These are phyloP conservation scores for Botryotinia narcissicola DNA, from an alignment of 2,329 filamentous ascomycete genomes.

Conservation along the genomic window DNA sequence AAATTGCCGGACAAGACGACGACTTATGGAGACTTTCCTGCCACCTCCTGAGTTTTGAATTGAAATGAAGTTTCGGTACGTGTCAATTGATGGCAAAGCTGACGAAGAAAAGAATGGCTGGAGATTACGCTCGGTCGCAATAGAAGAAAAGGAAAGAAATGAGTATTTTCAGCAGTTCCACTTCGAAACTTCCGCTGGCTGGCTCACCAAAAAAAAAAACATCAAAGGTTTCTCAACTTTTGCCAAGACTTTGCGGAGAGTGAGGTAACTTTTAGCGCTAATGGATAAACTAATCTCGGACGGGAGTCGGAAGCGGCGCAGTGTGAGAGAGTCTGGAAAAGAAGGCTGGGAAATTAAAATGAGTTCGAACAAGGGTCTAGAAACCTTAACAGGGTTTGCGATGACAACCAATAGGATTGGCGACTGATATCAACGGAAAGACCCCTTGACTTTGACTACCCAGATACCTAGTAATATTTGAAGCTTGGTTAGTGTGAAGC, in stretches of 20 bases:
- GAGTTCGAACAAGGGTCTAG: neutral
- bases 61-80: neutral
- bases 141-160: neutral
- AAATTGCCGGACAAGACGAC: neutral
- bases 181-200: neutral
- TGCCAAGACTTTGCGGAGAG: constrained; percentile 6
- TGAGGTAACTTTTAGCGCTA: neutral
- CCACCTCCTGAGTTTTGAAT: neutral
- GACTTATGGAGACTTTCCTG: neutral
- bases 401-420: neutral
- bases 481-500: constrained; percentile 3
- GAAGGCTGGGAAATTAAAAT: neutral
- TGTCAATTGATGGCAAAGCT: neutral
- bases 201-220: neutral
- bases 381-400: neutral
- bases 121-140: constrained; percentile 5
- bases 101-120: constrained; percentile 9
- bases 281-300: neutral
- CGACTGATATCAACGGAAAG: neutral
- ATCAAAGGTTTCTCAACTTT: neutral
- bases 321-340: neutral
- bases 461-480: no score
- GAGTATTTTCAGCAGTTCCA: neutral
- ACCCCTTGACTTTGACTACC: neutral
- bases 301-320: constrained; percentile 9